Evolutionary conservation across 345 rosid genomes (phyloP), one percentile per base, ranked within the genome.

Genomic region (Rhodomyrtus tomentosa): DNA sequence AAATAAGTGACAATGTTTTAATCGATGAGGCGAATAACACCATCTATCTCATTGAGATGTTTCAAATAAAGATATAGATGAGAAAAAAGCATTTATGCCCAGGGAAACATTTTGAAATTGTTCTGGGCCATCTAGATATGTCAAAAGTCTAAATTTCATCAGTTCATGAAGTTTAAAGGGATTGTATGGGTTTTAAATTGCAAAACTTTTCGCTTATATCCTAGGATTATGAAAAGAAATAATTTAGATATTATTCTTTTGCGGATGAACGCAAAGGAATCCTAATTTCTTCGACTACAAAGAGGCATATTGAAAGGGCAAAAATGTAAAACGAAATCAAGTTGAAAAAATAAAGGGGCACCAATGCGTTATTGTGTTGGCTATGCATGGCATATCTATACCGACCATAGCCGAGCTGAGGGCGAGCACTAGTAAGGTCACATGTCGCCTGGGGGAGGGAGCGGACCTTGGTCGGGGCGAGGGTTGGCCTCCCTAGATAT

Each of bases 81-180:
- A 0, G 0, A 22, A 22, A 16, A 29, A 32, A 32, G 24, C 42
- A 62, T 32, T 0, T 36, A 0, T 68, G 25, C 24, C 40, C 18
- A 32, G 25, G 24, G 6, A 36, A 68, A 68, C 45, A 2, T 18
- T 36, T 14, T 36, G 20, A 68, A 68, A 68, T 24, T 20, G 20
- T 21, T 18, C 25, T 22, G 36, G 21, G 79, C 11, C 45, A 36
- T 18, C 38, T 36, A 18, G 40, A 36, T 68, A 21, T 12, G 45
- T 20, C 38, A 68, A 68, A 36, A 18, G 45, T 2, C 5, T 36
- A 42, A 11, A 68, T 68, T 68, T 0, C 4, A 8, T 68, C 12
- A 2, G 20, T 36, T 62, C 1, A 2, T 62, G 42, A 9, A 1
- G 20, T 5, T 36, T 68, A 42, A 2, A 32, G 5, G 45, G 38